A percentile compares a stretch with the other conserved stretches of the same genome.
phyloP scores from a whole-genome alignment of 257 asterid genomes.

The Scutellaria baicalensis region DNA sequence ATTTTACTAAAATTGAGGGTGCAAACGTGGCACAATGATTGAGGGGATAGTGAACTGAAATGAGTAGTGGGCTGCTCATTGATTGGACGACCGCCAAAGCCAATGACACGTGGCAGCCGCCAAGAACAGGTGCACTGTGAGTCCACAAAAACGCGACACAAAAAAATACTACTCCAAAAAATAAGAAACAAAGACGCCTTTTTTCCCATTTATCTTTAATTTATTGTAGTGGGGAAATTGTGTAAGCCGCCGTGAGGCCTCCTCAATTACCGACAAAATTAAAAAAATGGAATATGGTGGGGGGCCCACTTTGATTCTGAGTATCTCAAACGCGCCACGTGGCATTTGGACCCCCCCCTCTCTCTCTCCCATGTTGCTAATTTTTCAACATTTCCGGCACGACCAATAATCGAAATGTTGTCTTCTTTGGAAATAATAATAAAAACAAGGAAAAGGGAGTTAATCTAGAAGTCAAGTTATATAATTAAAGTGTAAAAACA shows the following conservation, averaged over 20 bases:
- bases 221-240: not conserved
- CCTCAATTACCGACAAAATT: conserved; percentile 28
- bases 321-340: conserved; percentile 15
- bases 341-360: not conserved
- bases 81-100: conserved; percentile 24
- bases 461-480: too few species aligned
- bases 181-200: too few species aligned
- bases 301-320: conserved; percentile 25
- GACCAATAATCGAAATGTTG: not conserved
- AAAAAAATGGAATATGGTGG: not conserved
- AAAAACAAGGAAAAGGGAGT: not conserved
- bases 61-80: conserved; percentile 9
- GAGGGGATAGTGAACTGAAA: not conserved
- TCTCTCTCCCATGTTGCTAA: not conserved
- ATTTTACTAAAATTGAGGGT: not conserved
- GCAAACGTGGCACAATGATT: conserved; percentile 11
- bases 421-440: not conserved
- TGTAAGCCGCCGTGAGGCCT: conserved; percentile 29
- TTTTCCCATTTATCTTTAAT: not conserved
- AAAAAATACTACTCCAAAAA: not conserved
- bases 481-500: too few species aligned
- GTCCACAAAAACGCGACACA: not conserved
- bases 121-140: not conserved
- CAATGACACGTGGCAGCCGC: conserved; percentile 18
- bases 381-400: conserved; percentile 33